Evolutionary conservation across 2,329 filamentous ascomycete genomes (phyloP).

Genomic region (Arthrinium phaeospermum): DNA sequence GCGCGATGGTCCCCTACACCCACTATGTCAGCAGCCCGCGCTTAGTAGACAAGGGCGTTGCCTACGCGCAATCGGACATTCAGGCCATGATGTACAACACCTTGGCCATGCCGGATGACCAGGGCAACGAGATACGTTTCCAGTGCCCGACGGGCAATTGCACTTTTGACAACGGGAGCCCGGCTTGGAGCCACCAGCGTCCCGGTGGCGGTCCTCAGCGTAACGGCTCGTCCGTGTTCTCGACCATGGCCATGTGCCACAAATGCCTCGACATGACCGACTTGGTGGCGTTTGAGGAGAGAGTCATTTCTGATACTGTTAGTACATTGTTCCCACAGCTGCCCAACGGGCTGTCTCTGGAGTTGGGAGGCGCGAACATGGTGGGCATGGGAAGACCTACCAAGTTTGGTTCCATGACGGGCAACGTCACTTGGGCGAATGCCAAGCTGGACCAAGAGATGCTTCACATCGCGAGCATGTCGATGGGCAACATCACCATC

Average conservation of each 20-base stretch:
- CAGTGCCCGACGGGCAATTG: constrained; percentile 17
- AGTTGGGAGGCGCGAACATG: neutral
- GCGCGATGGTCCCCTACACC: constrained; percentile 1
- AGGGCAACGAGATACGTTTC: neutral
- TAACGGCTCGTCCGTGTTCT: neutral
- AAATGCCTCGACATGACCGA: neutral
- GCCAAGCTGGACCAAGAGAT: neutral
- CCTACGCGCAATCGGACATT: neutral
- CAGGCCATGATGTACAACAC: neutral
- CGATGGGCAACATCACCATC: neutral
- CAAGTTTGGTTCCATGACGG: neutral
- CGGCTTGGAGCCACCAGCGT: neutral
- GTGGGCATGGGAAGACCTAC: neutral
- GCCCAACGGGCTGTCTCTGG: neutral
- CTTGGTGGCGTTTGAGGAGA: neutral
- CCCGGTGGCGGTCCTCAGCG: neutral
- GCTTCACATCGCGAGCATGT: neutral
- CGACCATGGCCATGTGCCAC: constrained; percentile 18
- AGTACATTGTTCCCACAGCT: neutral
- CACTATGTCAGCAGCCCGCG: constrained; percentile 2
- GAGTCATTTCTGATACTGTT: too few relatives aligned
- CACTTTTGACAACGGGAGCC: constrained; percentile 6
- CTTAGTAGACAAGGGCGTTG: neutral
- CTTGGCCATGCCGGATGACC: constrained; percentile 2
- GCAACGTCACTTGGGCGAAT: neutral